These are phyloP conservation scores for Jamesozyma spencerorum DNA, from an alignment of 805 yeast genomes.

Conservation along the genomic window DNA sequence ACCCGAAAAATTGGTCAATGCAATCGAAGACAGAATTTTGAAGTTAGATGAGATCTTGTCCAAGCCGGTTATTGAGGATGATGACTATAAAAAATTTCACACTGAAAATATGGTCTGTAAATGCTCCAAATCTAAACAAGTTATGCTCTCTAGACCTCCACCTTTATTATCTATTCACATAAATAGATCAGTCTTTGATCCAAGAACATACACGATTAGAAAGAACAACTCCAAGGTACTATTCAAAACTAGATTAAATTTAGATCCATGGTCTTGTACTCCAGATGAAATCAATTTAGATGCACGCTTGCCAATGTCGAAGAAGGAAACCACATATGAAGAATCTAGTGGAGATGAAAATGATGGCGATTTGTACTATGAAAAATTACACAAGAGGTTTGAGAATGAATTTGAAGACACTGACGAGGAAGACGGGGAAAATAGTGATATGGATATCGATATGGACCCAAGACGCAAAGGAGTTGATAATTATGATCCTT, in stretches of 20 bases:
- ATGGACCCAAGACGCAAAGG: slow-evolving; percentile 9
- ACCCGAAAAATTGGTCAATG: slow-evolving; percentile 26
- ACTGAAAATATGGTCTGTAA: slow-evolving; percentile 67
- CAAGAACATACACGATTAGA: slow-evolving; percentile 68
- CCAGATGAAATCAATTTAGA: slow-evolving; percentile 66
- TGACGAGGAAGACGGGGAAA: slow-evolving; percentile 23
- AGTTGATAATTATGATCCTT: slow-evolving; percentile 24
- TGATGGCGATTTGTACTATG: slow-evolving; percentile 25
- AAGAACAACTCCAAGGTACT: slow-evolving; percentile 78
- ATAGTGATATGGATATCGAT: slow-evolving; percentile 8
- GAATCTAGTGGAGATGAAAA: slow-evolving; percentile 29
- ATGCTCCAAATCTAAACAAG: slow-evolving; percentile 77
- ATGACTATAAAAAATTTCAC: slow-evolving; percentile 61
- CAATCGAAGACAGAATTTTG: slow-evolving; percentile 38
- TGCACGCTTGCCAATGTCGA: slow-evolving; percentile 66
- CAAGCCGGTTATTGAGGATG: slow-evolving; percentile 69
- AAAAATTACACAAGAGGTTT: slow-evolving; percentile 24
- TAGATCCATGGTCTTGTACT: slow-evolving; percentile 61
- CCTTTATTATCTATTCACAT: slow-evolving; percentile 77
- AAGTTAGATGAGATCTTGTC: slow-evolving; percentile 45
- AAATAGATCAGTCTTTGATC: slow-evolving; percentile 88
- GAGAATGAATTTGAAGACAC: slow-evolving; percentile 30
- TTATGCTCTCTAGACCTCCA: slow-evolving; percentile 71
- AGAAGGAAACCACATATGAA: slow-evolving; percentile 37
- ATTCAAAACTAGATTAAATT: slow-evolving; percentile 61